These are phyloP conservation scores for Clausena lansium DNA, from an alignment of 345 rosid species.

Conservation along the genomic window DNA sequence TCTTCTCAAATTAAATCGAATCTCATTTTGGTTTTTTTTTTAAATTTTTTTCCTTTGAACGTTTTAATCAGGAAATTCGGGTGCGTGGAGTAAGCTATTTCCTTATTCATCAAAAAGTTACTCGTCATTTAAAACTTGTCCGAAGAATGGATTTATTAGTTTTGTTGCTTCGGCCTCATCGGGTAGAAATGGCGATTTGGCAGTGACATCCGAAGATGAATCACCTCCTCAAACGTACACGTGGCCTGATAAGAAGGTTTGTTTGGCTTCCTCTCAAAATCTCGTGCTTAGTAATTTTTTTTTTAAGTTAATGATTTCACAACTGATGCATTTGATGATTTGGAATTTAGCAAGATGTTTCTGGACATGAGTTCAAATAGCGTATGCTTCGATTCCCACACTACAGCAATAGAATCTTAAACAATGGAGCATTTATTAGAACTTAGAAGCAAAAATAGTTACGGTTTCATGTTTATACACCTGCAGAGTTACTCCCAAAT, in stretches of 20 bases:
- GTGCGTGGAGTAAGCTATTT: conserved; percentile 24
- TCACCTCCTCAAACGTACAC: conserved; percentile 26
- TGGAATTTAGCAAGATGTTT: too few species aligned
- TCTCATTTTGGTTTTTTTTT: too few species aligned
- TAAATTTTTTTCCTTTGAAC: not conserved
- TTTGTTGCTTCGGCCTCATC: conserved; percentile 25
- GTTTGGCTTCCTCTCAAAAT: not conserved
- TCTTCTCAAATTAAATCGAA: not conserved
- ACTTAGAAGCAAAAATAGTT: not conserved
- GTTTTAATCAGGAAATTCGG: conserved; percentile 26
- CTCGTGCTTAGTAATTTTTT: not conserved
- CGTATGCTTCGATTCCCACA: not conserved
- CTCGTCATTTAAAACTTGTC: not conserved
- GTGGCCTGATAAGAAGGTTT: conserved; percentile 56
- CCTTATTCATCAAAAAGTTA: conserved; percentile 17
- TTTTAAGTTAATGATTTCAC: not conserved
- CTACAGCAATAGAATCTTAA: not conserved
- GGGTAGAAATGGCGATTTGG: conserved; percentile 21
- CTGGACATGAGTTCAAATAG: too few species aligned
- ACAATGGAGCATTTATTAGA: not conserved
- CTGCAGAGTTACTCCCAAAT: too few species aligned
- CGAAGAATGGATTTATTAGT: conserved; percentile 13
- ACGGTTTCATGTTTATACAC: too few species aligned
- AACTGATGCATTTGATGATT: not conserved
- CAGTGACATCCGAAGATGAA: conserved; percentile 25